Base-by-base conservation (phyloP, 2,329 filamentous ascomycete genomes). In the Penicillium sp. region DNA sequence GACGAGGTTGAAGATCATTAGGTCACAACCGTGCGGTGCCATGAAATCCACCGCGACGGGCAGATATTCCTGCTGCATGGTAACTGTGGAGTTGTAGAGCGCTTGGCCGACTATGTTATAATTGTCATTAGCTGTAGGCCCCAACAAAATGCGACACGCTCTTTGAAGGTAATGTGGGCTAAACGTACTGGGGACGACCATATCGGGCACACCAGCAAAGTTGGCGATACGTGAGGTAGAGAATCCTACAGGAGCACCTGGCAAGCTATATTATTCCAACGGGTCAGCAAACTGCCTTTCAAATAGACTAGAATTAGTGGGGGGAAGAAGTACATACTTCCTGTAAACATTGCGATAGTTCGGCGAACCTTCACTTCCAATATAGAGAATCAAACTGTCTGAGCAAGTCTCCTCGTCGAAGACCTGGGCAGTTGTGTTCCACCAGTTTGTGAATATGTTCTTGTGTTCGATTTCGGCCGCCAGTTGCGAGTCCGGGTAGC, bases 21-120 rank as follows among this genome's bases (percentile, higher is more conserved):
- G 81, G 69, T 87, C 85, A 58, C 85, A 88, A 0, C 84, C 84
- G 59, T 79, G 81, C 0, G 82, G 80, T 0, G 78, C 84, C 70
- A 87, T 71, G 19, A 87, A 72, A 57, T 84, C 77, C 0, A 86
- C 78, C 0, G 81, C 79, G 0, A 87, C 84, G 0, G 84, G 85
- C 33, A 86, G 66, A 43, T 76, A 75, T 65, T 84, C 81, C 0
- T 72, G 71, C 53, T 80, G 75, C 0, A 72, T 58, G 0, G 80
- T 82, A 12, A 69, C 50, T 1, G 53, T 65, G 10, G 59, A 64
- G 28, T 56, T 53, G 5, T 65, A 65, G 1, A 63, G 57, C 0
- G 75, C 66, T 62, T 80, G 69, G 2, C 80, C 77, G 12, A 45
- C 42, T 45, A 33, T 11, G n/a, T 45, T 33, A 22, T 22, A 4